Conservation (phyloP, 805 yeast genomes). For the Candida saitoana region DNA sequence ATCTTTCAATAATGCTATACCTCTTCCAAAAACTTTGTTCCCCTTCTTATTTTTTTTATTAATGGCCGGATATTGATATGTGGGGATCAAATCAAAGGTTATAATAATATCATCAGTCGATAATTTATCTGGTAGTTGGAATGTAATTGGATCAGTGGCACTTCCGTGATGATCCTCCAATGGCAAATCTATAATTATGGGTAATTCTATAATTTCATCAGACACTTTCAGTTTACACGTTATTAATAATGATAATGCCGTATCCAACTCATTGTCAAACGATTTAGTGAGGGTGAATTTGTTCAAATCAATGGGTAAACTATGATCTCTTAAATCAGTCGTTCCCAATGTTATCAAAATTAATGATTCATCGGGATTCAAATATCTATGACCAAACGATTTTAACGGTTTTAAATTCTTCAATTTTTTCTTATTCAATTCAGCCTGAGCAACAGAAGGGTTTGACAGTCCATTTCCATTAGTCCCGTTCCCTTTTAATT, state of each 20-base stretch:
- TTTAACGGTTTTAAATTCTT: constrained; percentile 53
- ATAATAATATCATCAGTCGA: constrained; percentile 53
- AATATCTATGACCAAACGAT: constrained; percentile 79
- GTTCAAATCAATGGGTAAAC: constrained; percentile 62
- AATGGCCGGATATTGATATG: constrained; percentile 53
- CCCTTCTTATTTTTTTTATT: constrained; percentile 10
- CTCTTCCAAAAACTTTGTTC: constrained; percentile 63
- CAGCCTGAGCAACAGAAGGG: constrained; percentile 2
- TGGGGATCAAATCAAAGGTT: constrained; percentile 84
- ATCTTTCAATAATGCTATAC: constrained; percentile 65
- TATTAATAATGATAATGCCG: constrained; percentile 75
- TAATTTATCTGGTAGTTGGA: constrained; percentile 49
- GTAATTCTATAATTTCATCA: constrained; percentile 43
- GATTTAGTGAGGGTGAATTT: constrained; percentile 72
- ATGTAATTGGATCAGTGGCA: constrained; percentile 71
- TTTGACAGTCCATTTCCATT: constrained; percentile 11
- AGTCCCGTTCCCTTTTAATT: constrained; percentile 26
- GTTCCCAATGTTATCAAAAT: constrained; percentile 84
- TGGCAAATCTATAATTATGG: constrained; percentile 72
- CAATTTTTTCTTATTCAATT: constrained; percentile 18
- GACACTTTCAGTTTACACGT: constrained; percentile 31
- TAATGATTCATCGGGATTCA: constrained; percentile 60
- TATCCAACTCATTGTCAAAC: constrained; percentile 79
- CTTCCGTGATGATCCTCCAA: constrained; percentile 69
- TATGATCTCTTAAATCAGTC: constrained; percentile 62